Evolutionary conservation across 2,329 filamentous ascomycete species (phyloP).

Genomic region (Sordariomycetes sp.): DNA sequence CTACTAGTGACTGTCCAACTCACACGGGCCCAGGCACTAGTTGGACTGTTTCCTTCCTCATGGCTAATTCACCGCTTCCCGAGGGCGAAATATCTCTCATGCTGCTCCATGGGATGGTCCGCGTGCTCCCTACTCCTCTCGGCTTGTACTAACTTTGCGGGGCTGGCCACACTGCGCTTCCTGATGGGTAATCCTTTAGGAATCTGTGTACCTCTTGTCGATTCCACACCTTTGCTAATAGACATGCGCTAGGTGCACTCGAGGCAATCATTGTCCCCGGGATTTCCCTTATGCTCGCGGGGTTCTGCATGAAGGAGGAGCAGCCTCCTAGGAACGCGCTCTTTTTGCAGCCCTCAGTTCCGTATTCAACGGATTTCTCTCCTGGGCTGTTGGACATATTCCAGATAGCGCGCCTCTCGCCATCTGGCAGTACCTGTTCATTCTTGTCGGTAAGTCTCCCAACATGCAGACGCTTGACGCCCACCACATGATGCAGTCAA

Average conservation of each 20-base stretch:
- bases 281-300: slow-evolving; percentile 34
- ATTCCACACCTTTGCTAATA: background rate
- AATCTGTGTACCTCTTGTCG: slow-evolving; percentile 15
- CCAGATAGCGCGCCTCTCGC: slow-evolving; percentile 11
- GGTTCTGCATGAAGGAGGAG: slow-evolving; percentile 14
- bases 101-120: slow-evolving; percentile 10
- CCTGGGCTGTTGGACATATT: slow-evolving; percentile 18
- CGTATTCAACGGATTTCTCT: slow-evolving; percentile 15
- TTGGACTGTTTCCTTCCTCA: background rate
- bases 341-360: slow-evolving; percentile 1
- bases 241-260: slow-evolving; percentile 8
- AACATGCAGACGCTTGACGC: too few species aligned
- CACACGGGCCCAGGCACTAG: background rate
- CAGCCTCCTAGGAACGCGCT: slow-evolving; percentile 2
- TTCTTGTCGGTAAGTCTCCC: slow-evolving; percentile 7
- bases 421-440: slow-evolving; percentile 11
- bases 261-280: slow-evolving; percentile 32
- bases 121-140: slow-evolving; percentile 27
- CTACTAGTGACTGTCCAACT: background rate
- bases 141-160: slow-evolving; percentile 23
- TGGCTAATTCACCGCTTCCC: slow-evolving; percentile 8
- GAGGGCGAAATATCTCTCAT: slow-evolving; percentile 10
- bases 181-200: slow-evolving; percentile 14
- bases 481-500: too few species aligned
- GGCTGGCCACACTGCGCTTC: slow-evolving; percentile 27